Evolutionary conservation across 2,329 filamentous ascomycete species (phyloP).

Genomic region (Domatiomyces catenatus): DNA sequence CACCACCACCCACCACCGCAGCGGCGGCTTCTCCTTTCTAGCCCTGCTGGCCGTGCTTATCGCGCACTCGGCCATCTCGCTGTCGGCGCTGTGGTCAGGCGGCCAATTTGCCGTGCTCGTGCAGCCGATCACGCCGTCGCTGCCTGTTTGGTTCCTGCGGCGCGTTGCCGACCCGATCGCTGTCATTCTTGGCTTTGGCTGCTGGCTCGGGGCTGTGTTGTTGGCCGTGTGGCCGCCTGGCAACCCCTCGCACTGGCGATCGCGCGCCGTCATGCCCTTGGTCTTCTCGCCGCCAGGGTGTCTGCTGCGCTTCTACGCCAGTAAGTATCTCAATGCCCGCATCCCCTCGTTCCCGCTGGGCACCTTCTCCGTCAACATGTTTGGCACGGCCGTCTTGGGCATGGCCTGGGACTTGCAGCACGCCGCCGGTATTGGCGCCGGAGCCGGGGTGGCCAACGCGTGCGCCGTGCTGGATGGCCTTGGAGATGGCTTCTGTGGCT

Average conservation of each 20-base stretch:
- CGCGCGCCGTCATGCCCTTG: conserved; percentile 53
- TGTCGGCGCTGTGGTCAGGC: conserved; percentile 52
- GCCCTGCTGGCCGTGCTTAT: conserved; percentile 58
- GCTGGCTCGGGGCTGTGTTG: conserved; percentile 59
- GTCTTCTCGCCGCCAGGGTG: conserved; percentile 67
- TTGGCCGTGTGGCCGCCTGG: conserved; percentile 53
- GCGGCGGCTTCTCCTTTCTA: conserved; percentile 62
- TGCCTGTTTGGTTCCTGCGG: conserved; percentile 41
- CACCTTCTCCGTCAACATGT: conserved; percentile 63
- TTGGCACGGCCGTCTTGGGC: conserved; percentile 56
- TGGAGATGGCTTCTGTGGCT: conserved; percentile 49
- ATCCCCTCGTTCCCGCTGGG: conserved; percentile 57
- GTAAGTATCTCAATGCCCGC: conserved; percentile 50
- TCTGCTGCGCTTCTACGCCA: conserved; percentile 54
- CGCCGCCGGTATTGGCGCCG: conserved; percentile 28
- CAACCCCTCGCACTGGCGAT: conserved; percentile 46
- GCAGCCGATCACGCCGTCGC: conserved; percentile 41
- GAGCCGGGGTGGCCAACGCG: conserved; percentile 26
- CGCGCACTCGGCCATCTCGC: conserved; percentile 50
- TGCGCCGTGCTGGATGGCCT: conserved; percentile 50
- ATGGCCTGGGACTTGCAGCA: conserved; percentile 66
- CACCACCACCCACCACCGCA: conserved; percentile 31
- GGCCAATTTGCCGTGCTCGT: conserved; percentile 53
- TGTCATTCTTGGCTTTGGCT: conserved; percentile 48
- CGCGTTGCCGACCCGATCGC: conserved; percentile 44